Evolutionary conservation across 345 rosid species (phyloP), one percentile per base, ranked within the genome.

Genomic region (Boechera stricta): DNA sequence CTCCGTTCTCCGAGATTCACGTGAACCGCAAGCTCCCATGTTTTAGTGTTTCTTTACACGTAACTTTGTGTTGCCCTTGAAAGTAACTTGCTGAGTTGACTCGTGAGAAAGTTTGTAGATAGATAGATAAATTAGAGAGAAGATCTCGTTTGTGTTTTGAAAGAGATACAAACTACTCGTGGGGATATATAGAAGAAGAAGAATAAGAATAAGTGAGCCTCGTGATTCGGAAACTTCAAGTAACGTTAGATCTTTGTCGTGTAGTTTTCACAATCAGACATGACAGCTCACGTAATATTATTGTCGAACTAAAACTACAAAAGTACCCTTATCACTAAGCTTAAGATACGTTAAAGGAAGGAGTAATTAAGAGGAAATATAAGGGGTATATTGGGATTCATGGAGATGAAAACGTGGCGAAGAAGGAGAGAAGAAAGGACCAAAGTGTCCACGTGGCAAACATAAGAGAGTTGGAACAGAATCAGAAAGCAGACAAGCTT

Each of bases 11-110:
- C 87, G 75, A 2, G 90, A 75, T 55, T 91, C 94, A 59, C 91
- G 84, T 15, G 99, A 96, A 77, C 76, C 82, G 82, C 99, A 96
- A 48, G 85, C 87, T 26, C 99, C 99, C 99, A 96, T 60, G 24
- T 24, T 57, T 48, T 45, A 28, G 42, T 52, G 3, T 6, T 15
- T 58, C 45, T 29, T 41, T 55, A n/a, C 3, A 61, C 60, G 33
- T 54, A 55, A 28, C 59, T 55, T 2, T 55, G 29, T 64, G 53
- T 44, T 28, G 6, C 7, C 32, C 29, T 15, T 2, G 10, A 10
- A 35, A 49, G 10, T 56, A 41, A 31, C 33, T 71, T 13, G 48
- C 1, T 31, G 67, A 60, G 45, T 49, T 71, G 57, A 67, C 69
- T 66, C 49, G 74, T 59, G 48, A 7, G 38, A 48, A 45, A 5